Evolutionary conservation across 2,329 filamentous ascomycete species (phyloP).

Genomic region (Exophiala oligosperma): DNA sequence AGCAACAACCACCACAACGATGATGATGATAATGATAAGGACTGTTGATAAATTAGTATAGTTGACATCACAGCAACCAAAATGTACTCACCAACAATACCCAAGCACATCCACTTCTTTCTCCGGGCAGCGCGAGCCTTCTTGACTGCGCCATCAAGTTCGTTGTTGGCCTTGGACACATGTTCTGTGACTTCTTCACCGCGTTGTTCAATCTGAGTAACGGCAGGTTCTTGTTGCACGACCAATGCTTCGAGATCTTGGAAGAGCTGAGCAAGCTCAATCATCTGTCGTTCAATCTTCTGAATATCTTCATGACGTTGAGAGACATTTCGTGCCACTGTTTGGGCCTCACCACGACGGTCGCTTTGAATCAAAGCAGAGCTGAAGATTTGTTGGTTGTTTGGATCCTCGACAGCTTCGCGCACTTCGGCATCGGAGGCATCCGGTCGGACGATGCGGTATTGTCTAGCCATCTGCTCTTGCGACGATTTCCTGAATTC

Average conservation of each 20-base stretch:
- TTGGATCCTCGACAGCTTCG: slow-evolving; percentile 70
- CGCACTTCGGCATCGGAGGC: slow-evolving; percentile 76
- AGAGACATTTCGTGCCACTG: slow-evolving; percentile 75
- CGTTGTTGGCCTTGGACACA: slow-evolving; percentile 78
- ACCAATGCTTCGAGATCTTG: slow-evolving; percentile 84
- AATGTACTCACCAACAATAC: slow-evolving; percentile 61
- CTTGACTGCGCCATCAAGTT: slow-evolving; percentile 77
- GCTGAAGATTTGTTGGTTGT: slow-evolving; percentile 75
- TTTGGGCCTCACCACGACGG: slow-evolving; percentile 76
- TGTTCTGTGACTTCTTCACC: slow-evolving; percentile 83
- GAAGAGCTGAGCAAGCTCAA: slow-evolving; percentile 84
- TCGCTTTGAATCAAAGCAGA: slow-evolving; percentile 63
- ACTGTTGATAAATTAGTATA: slow-evolving; percentile 37
- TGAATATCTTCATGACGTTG: slow-evolving; percentile 82
- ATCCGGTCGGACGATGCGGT: slow-evolving; percentile 82
- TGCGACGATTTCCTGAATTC: slow-evolving; percentile 77
- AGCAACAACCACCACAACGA: slow-evolving; percentile 49
- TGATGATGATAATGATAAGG: slow-evolving; percentile 55
- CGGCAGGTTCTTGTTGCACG: slow-evolving; percentile 78
- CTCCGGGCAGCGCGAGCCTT: slow-evolving; percentile 77
- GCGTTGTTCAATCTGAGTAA: slow-evolving; percentile 81
- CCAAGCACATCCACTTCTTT: slow-evolving; percentile 97
- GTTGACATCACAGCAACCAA: neutral
- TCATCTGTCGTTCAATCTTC: slow-evolving; percentile 89
- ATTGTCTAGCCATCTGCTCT: slow-evolving; percentile 84